Evolutionary conservation across 352 stramenopile species (phyloP), one percentile per base, ranked within the genome.

Genomic region (Globisporangium heterothallicum): DNA sequence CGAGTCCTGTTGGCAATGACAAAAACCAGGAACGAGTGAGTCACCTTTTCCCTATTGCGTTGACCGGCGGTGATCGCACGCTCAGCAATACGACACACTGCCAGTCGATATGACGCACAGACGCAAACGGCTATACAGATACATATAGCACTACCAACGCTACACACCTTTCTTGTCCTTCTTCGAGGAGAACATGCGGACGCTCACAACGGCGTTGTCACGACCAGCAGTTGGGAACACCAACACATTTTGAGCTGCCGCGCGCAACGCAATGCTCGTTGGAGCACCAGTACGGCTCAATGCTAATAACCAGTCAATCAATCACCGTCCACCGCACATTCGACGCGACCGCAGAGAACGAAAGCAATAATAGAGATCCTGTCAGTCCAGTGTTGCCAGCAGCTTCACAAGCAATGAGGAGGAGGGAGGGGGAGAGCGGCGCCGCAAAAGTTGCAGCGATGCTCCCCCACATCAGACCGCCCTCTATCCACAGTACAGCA

Each of bases 161-260:
- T 38, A 38, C 63, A 22, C 47, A 68, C 57, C 63, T 50, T 75
- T 73, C 65, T 86, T 86, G 58, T 72, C 62, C 49, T 83, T 79
- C 64, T 79, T 85, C 21, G 70, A 71, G 19, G 67, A 63, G 55
- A 88, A 66, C 27, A 49, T 41, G 26, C 70, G 70, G 8, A 66
- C 49, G 4, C 53, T 26, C 38, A 25, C 35, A 4, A 53, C 41
- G 19, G 51, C 32, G 36, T 41, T 12, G 51, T 47, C 48, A 48
- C 34, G 42, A 6, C 29, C 19, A 13, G 29, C 22, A 9, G 24
- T n/a, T 19, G 34, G n/a, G 9, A 58, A 42, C 35, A 56, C 27
- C 30, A 64, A 48, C 49, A 59, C 52, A 26, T 61, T 53, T 30
- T 60, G 38, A 16, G 52, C 42, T 38, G 56, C 47, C n/a, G 59